These are phyloP conservation scores for Panicum hallii DNA, from an alignment of 202 grass and related monocot genomes.

Conservation along the genomic window DNA sequence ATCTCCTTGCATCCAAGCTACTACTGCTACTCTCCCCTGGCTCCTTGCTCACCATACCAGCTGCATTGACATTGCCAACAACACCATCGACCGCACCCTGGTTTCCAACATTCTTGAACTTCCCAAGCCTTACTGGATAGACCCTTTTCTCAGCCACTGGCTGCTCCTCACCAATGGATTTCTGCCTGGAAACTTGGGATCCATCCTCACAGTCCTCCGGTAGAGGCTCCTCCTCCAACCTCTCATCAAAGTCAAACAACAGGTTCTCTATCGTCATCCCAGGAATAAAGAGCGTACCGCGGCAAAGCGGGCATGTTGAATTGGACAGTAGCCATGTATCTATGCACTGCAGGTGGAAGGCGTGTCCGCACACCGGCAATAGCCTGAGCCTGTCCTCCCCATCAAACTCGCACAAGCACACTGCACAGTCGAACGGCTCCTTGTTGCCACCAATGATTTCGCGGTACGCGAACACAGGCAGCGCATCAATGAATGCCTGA, in stretches of 20 bases:
- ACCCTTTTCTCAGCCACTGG: constrained; percentile 70
- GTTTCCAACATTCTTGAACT: constrained; percentile 79
- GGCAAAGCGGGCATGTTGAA: constrained; percentile 94
- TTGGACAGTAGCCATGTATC: constrained; percentile 99
- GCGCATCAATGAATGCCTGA: constrained; percentile 87
- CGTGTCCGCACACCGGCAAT: constrained; percentile 81
- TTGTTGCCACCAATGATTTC: constrained; percentile 66
- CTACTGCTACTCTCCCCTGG: constrained; percentile 95
- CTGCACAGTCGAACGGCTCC: constrained; percentile 92
- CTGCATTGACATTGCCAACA: constrained; percentile 37
- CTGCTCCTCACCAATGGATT: constrained; percentile 46
- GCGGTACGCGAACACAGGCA: constrained; percentile 88
- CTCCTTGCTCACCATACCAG: constrained; percentile 66
- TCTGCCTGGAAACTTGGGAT: constrained; percentile 58
- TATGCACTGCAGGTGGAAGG: constrained; percentile 94
- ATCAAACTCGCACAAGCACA: constrained; percentile 90
- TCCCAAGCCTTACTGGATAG: constrained; percentile 88
- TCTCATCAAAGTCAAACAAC: constrained; percentile 81
- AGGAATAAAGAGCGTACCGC: constrained; percentile 71
- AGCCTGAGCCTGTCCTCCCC: constrained; percentile 80
- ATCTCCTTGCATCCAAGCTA: constrained; percentile 93
- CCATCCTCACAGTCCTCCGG: constrained; percentile 57
- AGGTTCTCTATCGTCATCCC: constrained; percentile 67
- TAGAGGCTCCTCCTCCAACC: constrained; percentile 63
- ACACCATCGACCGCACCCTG: constrained; percentile 44